Conservation (phyloP, 208 protist genomes). For the Trypanosoma scelopori region DNA sequence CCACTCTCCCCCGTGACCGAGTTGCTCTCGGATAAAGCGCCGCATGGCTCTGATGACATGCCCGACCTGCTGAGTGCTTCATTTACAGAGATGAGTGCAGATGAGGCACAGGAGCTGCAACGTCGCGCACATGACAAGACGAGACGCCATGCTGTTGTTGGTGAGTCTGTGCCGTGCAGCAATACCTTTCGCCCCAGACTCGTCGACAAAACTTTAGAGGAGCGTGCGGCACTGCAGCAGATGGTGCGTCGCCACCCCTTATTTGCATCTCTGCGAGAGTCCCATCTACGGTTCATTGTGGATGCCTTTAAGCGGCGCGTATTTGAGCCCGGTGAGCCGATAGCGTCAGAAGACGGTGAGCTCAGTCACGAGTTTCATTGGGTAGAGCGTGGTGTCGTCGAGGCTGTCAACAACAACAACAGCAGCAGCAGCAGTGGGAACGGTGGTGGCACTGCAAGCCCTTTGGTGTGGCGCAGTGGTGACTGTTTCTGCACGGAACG, state of each 20-base stretch:
- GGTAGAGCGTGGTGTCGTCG: conserved; percentile 8
- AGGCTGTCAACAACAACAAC: not conserved
- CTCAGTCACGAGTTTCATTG: conserved; percentile 19
- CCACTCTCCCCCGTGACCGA: too few species aligned
- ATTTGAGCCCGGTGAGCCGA: not conserved
- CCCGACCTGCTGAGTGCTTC: too few species aligned
- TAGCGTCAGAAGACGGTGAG: not conserved
- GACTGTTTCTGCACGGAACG: not conserved
- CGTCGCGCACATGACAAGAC: not conserved
- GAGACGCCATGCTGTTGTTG: conserved; percentile 4
- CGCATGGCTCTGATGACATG: not conserved
- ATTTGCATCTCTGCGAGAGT: not conserved
- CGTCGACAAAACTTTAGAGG: conserved; percentile 1
- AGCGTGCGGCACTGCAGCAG: not conserved
- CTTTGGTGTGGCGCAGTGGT: not conserved
- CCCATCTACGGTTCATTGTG: conserved; percentile 1
- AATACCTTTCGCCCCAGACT: conserved; percentile 3
- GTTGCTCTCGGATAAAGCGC: too few species aligned
- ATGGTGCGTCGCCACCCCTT: not conserved
- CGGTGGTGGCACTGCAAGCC: not conserved
- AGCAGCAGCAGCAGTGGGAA: not conserved
- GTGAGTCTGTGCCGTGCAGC: conserved; percentile 1
- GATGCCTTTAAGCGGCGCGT: conserved; percentile 17
- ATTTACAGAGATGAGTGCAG: conserved; percentile 2
- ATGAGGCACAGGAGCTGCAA: not conserved